Evolutionary conservation across 2,329 filamentous ascomycete species (phyloP).

Genomic region (Diaporthe citri): DNA sequence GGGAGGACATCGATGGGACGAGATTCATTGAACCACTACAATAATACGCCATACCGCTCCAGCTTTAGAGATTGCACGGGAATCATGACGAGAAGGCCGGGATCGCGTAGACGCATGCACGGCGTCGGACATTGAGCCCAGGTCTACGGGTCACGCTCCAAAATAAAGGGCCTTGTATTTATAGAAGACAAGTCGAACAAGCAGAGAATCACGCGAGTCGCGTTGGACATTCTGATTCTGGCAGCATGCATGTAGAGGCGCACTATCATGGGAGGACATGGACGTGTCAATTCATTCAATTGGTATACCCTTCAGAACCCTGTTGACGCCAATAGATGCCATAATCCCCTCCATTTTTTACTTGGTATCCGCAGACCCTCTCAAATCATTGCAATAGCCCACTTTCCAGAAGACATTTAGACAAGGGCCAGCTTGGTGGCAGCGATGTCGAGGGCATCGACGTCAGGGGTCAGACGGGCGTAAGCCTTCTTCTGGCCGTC

Average conservation of each 20-base stretch:
- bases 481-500: slow-evolving; percentile 99
- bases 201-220: neutral
- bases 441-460: slow-evolving; percentile 98
- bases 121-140: neutral
- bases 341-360: slow-evolving; percentile 37
- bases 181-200: neutral
- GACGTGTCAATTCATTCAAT: slow-evolving; percentile 42
- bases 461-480: slow-evolving; percentile 92
- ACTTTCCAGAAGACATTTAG: slow-evolving; percentile 72
- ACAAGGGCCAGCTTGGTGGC: slow-evolving; percentile 99
- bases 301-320: slow-evolving; percentile 40
- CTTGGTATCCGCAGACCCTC: slow-evolving; percentile 34
- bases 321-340: slow-evolving; percentile 40
- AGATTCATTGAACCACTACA: slow-evolving; percentile 11
- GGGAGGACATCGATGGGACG: neutral
- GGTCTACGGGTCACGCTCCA: neutral
- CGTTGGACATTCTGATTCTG: neutral
- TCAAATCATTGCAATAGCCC: slow-evolving; percentile 24
- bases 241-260: slow-evolving; percentile 14
- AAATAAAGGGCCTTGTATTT: neutral
- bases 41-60: neutral
- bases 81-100: neutral
- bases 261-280: slow-evolving; percentile 33
- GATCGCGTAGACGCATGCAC: neutral
- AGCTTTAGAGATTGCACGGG: neutral